These are phyloP conservation scores for Russula ochroleuca DNA, from an alignment of 768 basidiomycete species.

Conservation along the genomic window DNA sequence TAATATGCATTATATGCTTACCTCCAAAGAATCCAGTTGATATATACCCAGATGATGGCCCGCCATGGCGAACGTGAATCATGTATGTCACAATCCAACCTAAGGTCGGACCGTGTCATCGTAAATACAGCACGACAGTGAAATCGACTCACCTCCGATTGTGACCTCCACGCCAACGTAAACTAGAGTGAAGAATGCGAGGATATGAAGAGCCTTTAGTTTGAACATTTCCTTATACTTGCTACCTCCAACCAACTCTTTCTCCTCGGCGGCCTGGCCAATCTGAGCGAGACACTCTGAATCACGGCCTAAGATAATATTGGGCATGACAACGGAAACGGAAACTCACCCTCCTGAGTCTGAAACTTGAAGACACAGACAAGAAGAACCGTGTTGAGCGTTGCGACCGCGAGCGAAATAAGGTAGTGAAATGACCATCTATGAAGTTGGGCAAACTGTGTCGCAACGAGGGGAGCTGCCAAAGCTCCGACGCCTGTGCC, in stretches of 20 bases:
- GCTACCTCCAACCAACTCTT: slow-evolving; percentile 38
- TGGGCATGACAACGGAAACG: background rate
- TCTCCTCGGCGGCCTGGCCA: slow-evolving; percentile 45
- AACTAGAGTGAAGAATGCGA: slow-evolving; percentile 43
- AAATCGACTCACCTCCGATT: slow-evolving; percentile 35
- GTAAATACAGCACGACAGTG: background rate
- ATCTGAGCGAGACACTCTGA: slow-evolving; percentile 53
- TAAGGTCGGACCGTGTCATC: slow-evolving; percentile 21
- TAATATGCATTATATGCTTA: slow-evolving; percentile 24
- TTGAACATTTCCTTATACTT: slow-evolving; percentile 46
- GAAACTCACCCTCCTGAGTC: slow-evolving; percentile 58
- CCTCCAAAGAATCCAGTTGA: slow-evolving; percentile 48
- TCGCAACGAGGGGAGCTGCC: slow-evolving; percentile 68
- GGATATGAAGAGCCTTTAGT: slow-evolving; percentile 38
- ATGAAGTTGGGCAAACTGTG: slow-evolving; percentile 64
- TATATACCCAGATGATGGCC: slow-evolving; percentile 46
- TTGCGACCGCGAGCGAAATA: slow-evolving; percentile 58
- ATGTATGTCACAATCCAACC: slow-evolving; percentile 57
- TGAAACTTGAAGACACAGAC: slow-evolving; percentile 61
- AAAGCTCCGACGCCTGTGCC: slow-evolving; percentile 68
- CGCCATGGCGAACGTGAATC: slow-evolving; percentile 43
- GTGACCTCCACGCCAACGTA: slow-evolving; percentile 43
- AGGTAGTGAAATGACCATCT: slow-evolving; percentile 81
- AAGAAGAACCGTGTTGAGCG: slow-evolving; percentile 51
- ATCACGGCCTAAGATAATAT: slow-evolving; percentile 3